phyloP scores from a whole-genome alignment of 2,329 filamentous ascomycete species.

The Tricladium varicosporioides region DNA sequence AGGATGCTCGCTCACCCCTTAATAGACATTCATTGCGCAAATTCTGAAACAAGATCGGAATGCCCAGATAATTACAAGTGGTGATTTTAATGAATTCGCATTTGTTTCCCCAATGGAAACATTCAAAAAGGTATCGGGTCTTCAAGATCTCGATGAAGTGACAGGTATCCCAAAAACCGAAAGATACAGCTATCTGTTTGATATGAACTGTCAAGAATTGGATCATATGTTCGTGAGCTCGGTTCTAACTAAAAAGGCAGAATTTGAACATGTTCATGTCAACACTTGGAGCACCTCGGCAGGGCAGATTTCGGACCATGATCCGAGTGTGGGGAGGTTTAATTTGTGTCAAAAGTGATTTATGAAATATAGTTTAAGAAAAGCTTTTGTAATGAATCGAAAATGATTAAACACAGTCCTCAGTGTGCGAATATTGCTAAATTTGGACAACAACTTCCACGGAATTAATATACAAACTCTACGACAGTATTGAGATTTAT shows the following conservation, averaged over 20 bases:
- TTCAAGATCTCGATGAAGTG: slow-evolving; percentile 62
- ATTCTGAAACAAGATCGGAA: slow-evolving; percentile 55
- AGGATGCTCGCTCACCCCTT: neutral
- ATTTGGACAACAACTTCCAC: too few relatives aligned
- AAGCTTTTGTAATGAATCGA: too few relatives aligned
- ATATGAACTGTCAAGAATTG: slow-evolving; percentile 66
- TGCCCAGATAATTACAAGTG: slow-evolving; percentile 58
- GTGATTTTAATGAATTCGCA: slow-evolving; percentile 73
- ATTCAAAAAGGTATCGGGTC: slow-evolving; percentile 52
- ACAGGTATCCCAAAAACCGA: slow-evolving; percentile 51
- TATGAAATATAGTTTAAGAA: too few relatives aligned
- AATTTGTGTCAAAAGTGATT: slow-evolving; percentile 48
- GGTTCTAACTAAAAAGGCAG: slow-evolving; percentile 42
- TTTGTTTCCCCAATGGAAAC: slow-evolving; percentile 57
- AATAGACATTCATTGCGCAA: slow-evolving; percentile 50
- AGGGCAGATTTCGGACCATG: slow-evolving; percentile 64
- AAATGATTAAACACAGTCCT: too few relatives aligned
- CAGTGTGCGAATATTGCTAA: too few relatives aligned
- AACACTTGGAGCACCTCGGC: slow-evolving; percentile 64
- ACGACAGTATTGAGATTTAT: too few relatives aligned
- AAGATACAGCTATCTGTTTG: slow-evolving; percentile 69
- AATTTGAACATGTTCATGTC: slow-evolving; percentile 67
- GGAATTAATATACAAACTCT: too few relatives aligned
- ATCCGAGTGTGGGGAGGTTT: slow-evolving; percentile 63
- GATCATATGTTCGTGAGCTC: slow-evolving; percentile 64